Conservation (phyloP, 768 basidiomycete species). For the Suillus bovinus region DNA sequence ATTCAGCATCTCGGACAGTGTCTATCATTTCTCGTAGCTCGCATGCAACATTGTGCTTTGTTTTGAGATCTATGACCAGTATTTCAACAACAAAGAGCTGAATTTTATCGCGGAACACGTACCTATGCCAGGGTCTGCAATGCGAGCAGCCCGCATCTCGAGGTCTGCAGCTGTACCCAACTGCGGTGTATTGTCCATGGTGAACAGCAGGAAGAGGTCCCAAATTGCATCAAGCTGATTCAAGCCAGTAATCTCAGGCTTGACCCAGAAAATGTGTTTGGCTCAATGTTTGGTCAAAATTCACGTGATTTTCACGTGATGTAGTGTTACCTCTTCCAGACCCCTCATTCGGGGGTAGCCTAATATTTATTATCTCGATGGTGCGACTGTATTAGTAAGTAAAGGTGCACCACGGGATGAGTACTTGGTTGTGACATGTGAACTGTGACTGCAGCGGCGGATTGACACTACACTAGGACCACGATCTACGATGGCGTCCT, state of each 20-base stretch:
- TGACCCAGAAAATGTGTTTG: constrained; percentile 36
- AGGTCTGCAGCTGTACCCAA: constrained; percentile 56
- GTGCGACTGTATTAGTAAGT: too few species aligned
- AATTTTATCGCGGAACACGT: constrained; percentile 17
- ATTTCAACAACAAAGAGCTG: constrained; percentile 3
- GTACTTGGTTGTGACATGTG: background rate
- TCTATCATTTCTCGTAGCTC: constrained; percentile 85
- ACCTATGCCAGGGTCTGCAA: constrained; percentile 78
- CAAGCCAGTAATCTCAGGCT: background rate
- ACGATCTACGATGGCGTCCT: constrained; percentile 57
- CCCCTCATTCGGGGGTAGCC: background rate
- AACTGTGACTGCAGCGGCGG: background rate
- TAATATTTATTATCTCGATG: too few species aligned
- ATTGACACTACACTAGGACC: constrained; percentile 2
- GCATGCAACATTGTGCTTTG: constrained; percentile 66
- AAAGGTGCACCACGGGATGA: too few species aligned
- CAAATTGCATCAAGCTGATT: background rate
- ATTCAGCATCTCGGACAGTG: constrained; percentile 73
- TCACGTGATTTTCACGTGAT: constrained; percentile 36
- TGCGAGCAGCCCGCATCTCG: constrained; percentile 68
- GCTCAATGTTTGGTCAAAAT: constrained; percentile 27
- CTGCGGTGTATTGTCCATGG: constrained; percentile 47
- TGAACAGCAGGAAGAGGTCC: constrained; percentile 4
- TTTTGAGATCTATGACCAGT: constrained; percentile 57
- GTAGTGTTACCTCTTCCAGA: background rate